Percentiles rank a stretch among this genome's conserved stretches.
Evolutionary conservation across 2,329 filamentous ascomycete genomes (phyloP).

Genomic region (Fusarium veterinarium): DNA sequence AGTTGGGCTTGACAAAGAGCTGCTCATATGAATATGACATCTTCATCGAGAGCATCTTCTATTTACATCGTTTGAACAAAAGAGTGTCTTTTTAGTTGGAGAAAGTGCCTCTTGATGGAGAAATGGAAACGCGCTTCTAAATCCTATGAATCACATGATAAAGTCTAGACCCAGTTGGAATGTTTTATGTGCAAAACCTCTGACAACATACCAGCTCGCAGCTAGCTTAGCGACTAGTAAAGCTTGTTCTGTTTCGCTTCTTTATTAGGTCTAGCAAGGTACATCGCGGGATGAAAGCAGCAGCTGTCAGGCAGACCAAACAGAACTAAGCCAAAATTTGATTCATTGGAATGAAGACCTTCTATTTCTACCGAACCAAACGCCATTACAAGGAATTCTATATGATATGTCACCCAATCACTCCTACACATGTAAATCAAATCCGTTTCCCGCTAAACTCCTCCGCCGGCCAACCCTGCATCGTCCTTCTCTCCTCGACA

Average conservation of each 20-base stretch:
- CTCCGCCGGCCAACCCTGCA: slow-evolving; percentile 20
- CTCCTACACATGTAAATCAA: neutral
- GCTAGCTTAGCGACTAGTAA: neutral
- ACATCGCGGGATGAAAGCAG: neutral
- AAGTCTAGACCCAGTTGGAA: neutral
- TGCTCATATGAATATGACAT: neutral
- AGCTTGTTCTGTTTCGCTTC: neutral
- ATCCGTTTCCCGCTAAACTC: neutral
- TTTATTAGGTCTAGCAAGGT: neutral
- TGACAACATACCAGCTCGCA: neutral
- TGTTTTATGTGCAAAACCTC: neutral
- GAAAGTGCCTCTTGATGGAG: neutral
- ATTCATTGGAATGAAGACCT: neutral
- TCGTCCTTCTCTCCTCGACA: slow-evolving; percentile 5
- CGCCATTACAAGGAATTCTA: neutral
- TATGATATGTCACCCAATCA: neutral
- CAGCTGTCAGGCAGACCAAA: rapidly evolving
- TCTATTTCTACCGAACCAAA: neutral
- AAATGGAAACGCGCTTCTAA: neutral
- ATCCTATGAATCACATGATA: neutral
- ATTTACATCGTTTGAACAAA: no score
- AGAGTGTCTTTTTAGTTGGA: neutral
- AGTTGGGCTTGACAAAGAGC: neutral
- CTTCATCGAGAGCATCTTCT: neutral
- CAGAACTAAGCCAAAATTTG: rapidly evolving